A percentile compares a stretch with the other conserved stretches of the same genome.
Conservation (phyloP, 192 early-diverging fungal genomes). For the Coemansia sp. region DNA sequence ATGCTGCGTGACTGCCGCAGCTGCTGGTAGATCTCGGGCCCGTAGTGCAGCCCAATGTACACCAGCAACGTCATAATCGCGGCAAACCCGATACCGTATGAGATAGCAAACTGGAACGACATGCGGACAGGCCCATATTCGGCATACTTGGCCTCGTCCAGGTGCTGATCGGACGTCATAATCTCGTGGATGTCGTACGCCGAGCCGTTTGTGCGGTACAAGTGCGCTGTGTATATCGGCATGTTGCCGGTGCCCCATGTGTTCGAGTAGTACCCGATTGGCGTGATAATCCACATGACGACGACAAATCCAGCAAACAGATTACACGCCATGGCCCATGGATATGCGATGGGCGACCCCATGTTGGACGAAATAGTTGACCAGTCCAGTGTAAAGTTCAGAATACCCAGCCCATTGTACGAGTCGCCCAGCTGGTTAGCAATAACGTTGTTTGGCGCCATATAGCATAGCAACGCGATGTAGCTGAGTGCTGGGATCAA, state of each 20-base stretch:
- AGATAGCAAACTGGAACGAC: slow-evolving; percentile 69
- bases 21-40: slow-evolving; percentile 63
- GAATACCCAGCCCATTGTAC: slow-evolving; percentile 64
- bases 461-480: slow-evolving; percentile 65
- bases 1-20: slow-evolving; percentile 63
- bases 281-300: slow-evolving; percentile 74
- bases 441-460: slow-evolving; percentile 44
- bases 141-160: slow-evolving; percentile 60
- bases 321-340: slow-evolving; percentile 71
- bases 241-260: slow-evolving; percentile 59
- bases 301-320: slow-evolving; percentile 71
- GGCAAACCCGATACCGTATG: slow-evolving; percentile 70
- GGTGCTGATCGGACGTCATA: slow-evolving; percentile 57
- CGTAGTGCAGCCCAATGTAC: slow-evolving; percentile 68
- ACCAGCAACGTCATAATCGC: slow-evolving; percentile 69
- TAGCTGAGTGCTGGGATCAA: slow-evolving; percentile 68
- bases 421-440: slow-evolving; percentile 55
- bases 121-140: slow-evolving; percentile 68
- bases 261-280: slow-evolving; percentile 70
- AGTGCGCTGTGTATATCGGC: slow-evolving; percentile 55
- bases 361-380: slow-evolving; percentile 59
- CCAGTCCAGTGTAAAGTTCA: slow-evolving; percentile 77
- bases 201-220: slow-evolving; percentile 59
- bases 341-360: slow-evolving; percentile 69
- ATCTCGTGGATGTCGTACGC: slow-evolving; percentile 61